A percentile compares a stretch with the other conserved stretches of the same genome.
Conservation (phyloP, 352 stramenopile genomes). For the Pythium chondricola region DNA sequence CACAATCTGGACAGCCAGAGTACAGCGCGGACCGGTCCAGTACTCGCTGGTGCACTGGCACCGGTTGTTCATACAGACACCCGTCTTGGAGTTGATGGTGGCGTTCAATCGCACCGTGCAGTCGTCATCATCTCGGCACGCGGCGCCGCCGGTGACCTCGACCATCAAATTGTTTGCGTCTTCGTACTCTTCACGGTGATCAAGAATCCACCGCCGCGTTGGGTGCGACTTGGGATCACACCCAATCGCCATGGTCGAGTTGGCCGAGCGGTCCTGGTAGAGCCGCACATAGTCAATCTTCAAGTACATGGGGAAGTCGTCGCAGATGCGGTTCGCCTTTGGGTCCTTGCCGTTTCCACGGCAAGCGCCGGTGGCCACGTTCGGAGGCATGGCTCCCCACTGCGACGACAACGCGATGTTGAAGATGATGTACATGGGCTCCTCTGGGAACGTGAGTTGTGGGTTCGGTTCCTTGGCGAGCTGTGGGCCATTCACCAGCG, state of each 20-base stretch:
- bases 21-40: slow-evolving; percentile 62
- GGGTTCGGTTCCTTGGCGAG: slow-evolving; percentile 39
- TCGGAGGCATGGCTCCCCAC: slow-evolving; percentile 73
- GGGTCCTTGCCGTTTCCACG: slow-evolving; percentile 46
- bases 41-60: slow-evolving; percentile 57
- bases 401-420: slow-evolving; percentile 89
- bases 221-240: slow-evolving; percentile 60
- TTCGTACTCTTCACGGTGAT: slow-evolving; percentile 51
- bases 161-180: slow-evolving; percentile 47
- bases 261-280: slow-evolving; percentile 46
- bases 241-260: slow-evolving; percentile 40
- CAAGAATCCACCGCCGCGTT: slow-evolving; percentile 64
- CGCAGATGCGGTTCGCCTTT: slow-evolving; percentile 57
- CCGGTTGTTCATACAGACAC: slow-evolving; percentile 33
- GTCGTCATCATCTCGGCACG: slow-evolving; percentile 44
- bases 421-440: slow-evolving; percentile 92
- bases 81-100: slow-evolving; percentile 42
- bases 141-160: slow-evolving; percentile 45
- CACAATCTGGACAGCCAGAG: slow-evolving; percentile 29
- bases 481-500: slow-evolving; percentile 41
- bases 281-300: slow-evolving; percentile 85
- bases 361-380: slow-evolving; percentile 37
- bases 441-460: slow-evolving; percentile 57
- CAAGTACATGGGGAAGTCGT: slow-evolving; percentile 79
- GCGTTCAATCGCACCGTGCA: slow-evolving; percentile 46